phyloP scores from a whole-genome alignment of 805 yeast species.

The Candida broadrunensis region DNA sequence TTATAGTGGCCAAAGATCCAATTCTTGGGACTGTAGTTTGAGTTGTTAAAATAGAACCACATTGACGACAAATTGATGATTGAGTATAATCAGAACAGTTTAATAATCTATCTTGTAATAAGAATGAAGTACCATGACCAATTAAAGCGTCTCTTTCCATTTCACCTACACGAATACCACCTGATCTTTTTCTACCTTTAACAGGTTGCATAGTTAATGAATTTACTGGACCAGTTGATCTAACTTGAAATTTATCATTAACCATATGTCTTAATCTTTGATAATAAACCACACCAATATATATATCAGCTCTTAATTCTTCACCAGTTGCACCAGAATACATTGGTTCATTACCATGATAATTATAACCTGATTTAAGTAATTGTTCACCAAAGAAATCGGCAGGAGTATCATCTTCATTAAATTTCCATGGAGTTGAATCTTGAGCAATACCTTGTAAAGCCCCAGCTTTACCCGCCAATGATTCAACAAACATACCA shows the following conservation, averaged over 20 bases:
- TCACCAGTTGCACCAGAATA: constrained; percentile 98
- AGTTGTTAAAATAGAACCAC: constrained; percentile 90
- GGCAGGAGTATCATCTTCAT: constrained; percentile 92
- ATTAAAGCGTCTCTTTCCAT: constrained; percentile 99
- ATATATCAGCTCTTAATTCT: constrained; percentile 92
- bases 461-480: constrained; percentile 99
- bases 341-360: constrained; percentile 98
- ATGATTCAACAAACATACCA: constrained; percentile 97
- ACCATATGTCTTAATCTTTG: constrained; percentile 99
- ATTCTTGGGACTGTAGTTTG: constrained; percentile 89
- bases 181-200: constrained; percentile 96
- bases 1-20: constrained; percentile 71
- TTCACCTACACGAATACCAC: constrained; percentile 99
- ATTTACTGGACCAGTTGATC: constrained; percentile 98
- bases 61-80: constrained; percentile 81
- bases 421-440: constrained; percentile 93
- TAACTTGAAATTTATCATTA: constrained; percentile 98
- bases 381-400: constrained; percentile 96
- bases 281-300: constrained; percentile 95
- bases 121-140: constrained; percentile 96
- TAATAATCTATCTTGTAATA: constrained; percentile 89
- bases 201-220: constrained; percentile 98
- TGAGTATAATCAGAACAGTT: constrained; percentile 96
- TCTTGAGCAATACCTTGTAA: constrained; percentile 97
- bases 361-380: constrained; percentile 84